phyloP scores from a whole-genome alignment of 2,329 filamentous ascomycete species.

The Pseudogymnoascus sp. region DNA sequence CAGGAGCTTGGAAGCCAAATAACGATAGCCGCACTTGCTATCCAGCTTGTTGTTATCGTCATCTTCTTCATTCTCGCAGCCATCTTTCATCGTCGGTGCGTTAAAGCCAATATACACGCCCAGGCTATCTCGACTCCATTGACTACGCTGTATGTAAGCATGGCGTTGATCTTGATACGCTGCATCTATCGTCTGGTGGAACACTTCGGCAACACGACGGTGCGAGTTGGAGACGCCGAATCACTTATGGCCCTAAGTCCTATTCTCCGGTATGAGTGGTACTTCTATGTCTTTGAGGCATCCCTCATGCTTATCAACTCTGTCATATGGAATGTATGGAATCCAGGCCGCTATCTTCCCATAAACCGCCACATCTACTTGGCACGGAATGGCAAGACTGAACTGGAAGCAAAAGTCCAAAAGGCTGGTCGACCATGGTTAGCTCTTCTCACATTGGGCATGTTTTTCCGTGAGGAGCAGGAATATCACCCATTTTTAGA shows the following conservation, averaged over 20 bases:
- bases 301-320: slow-evolving; percentile 43
- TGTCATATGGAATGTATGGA: slow-evolving; percentile 40
- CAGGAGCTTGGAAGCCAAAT: slow-evolving; percentile 37
- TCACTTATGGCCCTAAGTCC: slow-evolving; percentile 33
- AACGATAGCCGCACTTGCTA: slow-evolving; percentile 40
- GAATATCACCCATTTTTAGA: slow-evolving; percentile 2
- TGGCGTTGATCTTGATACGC: slow-evolving; percentile 40
- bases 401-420: slow-evolving; percentile 40
- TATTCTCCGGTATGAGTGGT: slow-evolving; percentile 46
- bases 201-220: slow-evolving; percentile 41
- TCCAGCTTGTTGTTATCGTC: slow-evolving; percentile 45
- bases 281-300: slow-evolving; percentile 50
- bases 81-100: slow-evolving; percentile 40
- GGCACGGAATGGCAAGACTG: slow-evolving; percentile 38
- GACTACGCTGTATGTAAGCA: slow-evolving; percentile 42
- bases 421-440: slow-evolving; percentile 33
- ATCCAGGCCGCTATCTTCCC: slow-evolving; percentile 44
- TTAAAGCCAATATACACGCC: slow-evolving; percentile 11
- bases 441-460: slow-evolving; percentile 13
- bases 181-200: slow-evolving; percentile 50
- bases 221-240: slow-evolving; percentile 33
- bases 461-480: slow-evolving; percentile 14
- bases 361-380: slow-evolving; percentile 39
- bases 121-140: slow-evolving; percentile 32
- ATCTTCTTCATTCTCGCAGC: slow-evolving; percentile 41